Conservation (phyloP, 805 yeast genomes). For the Kodamaea kakaduensis region DNA sequence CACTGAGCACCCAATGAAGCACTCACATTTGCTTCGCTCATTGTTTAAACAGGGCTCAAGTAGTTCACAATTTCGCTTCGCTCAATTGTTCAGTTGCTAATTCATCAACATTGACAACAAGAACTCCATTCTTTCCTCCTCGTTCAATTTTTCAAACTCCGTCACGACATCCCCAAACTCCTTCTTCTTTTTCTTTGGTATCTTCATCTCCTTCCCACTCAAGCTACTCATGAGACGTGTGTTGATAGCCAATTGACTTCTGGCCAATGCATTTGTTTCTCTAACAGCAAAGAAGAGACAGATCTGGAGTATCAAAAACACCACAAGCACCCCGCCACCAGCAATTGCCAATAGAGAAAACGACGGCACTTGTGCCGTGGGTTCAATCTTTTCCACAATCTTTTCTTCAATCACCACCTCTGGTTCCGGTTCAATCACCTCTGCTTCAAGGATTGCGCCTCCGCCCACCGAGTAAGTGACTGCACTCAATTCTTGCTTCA, state of each 20-base stretch:
- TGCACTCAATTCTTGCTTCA: constrained; percentile 35
- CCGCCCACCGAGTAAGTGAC: constrained; percentile 21
- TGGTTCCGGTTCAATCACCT: constrained; percentile 8
- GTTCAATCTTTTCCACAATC: neutral
- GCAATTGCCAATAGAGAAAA: constrained; percentile 3
- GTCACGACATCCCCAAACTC: neutral
- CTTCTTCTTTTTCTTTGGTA: neutral
- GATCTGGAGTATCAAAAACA: constrained; percentile 20
- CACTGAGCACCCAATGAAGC: too few species aligned
- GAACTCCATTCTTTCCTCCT: constrained; percentile 3
- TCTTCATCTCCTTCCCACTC: neutral
- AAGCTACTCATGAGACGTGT: constrained; percentile 12
- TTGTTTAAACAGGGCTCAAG: too few species aligned
- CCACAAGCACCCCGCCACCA: constrained; percentile 18
- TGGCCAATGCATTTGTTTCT: constrained; percentile 21
- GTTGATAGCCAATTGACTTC: constrained; percentile 18
- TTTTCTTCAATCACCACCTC: constrained; percentile 7
- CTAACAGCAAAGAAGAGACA: constrained; percentile 14
- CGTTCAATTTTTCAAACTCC: neutral
- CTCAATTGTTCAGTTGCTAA: too few species aligned
- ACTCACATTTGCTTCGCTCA: too few species aligned
- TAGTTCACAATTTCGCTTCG: too few species aligned
- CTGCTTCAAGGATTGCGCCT: constrained; percentile 1
- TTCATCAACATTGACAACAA: too few species aligned
- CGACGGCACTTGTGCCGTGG: neutral